phyloP scores from a whole-genome alignment of 257 asterid species.

The Striga asiatica region DNA sequence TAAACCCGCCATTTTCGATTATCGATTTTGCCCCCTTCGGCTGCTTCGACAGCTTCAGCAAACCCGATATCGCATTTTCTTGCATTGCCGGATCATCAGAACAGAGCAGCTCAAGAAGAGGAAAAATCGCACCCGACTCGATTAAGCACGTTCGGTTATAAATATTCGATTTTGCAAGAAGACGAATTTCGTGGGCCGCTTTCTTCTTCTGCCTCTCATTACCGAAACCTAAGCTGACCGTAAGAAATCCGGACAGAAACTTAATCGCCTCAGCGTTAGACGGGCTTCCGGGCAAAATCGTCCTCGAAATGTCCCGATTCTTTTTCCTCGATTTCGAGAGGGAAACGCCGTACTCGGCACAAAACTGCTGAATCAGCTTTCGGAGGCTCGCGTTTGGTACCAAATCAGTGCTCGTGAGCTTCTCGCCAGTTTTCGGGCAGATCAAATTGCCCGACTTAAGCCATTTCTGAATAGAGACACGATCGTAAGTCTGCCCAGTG shows the following conservation, averaged over 20 bases:
- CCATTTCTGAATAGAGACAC: slow-evolving; percentile 67
- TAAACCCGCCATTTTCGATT: slow-evolving; percentile 33
- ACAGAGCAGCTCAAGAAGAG: slow-evolving; percentile 31
- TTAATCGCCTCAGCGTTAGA: slow-evolving; percentile 48
- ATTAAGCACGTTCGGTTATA: slow-evolving; percentile 45
- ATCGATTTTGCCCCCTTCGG: slow-evolving; percentile 45
- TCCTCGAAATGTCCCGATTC: slow-evolving; percentile 40
- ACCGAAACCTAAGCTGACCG: slow-evolving; percentile 35
- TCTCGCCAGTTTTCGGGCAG: slow-evolving; percentile 71
- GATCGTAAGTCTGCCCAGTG: slow-evolving; percentile 73
- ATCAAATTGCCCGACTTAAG: slow-evolving; percentile 46
- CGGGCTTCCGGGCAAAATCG: slow-evolving; percentile 49
- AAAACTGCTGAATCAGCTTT: slow-evolving; percentile 54
- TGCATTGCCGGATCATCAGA: slow-evolving; percentile 35
- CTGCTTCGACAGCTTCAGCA: slow-evolving; percentile 61
- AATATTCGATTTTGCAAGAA: slow-evolving; percentile 53
- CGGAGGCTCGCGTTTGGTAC: slow-evolving; percentile 42
- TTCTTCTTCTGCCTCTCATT: slow-evolving; percentile 35
- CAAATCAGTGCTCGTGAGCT: slow-evolving; percentile 32
- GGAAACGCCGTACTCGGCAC: slow-evolving; percentile 49
- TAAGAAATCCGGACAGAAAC: slow-evolving; percentile 35
- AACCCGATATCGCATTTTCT: slow-evolving; percentile 48
- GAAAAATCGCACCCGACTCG: slow-evolving; percentile 39
- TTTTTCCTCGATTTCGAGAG: slow-evolving; percentile 39
- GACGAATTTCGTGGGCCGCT: slow-evolving; percentile 59